Evolutionary conservation across 73 alveolate genomes (phyloP), one percentile per base, ranked within the genome.

Genomic region (Urostyla sp.): DNA sequence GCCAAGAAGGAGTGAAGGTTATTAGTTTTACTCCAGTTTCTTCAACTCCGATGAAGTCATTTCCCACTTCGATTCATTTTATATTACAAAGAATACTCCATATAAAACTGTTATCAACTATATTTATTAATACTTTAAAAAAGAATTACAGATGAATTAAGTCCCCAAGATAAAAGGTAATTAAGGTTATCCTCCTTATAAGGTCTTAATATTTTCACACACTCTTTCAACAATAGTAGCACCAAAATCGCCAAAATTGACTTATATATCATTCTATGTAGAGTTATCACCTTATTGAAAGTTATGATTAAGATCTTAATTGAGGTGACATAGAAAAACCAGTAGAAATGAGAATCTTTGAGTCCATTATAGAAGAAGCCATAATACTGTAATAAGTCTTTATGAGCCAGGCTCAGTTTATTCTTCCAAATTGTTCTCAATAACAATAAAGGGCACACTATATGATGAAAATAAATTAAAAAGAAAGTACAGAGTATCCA

Each of bases 331-430:
- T 43, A 10, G 30, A 63, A 63, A 23, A 63, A 63, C 79, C 79
- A 43, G 24, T 28, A 38, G 6, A 13, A 63, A 11, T 63, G 59
- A 10, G 43, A 5, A 38, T 38, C 38, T 40, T 63, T 63, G 20
- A 63, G 30, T 13, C 79, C 79, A 63, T 63, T 63, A 63, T 63
- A 63, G 26, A 27, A 63, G 60, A 63, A 63, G 3, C 79, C 79
- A 57, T 60, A 63, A 24, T 63, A 63, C 31, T 63, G 61, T 43
- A 63, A 1, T 1, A 63, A 24, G 26, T 63, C 79, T 23, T 63
- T 63, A 43, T 13, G 44, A 43, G 37, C 44, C 28, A 63, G 18
- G 3, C 37, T 20, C 37, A 43, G 79, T 11, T 23, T 20, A 63
- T 40, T 63, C 36, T 31, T 63, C 27, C 2, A 63, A 5, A 63